These are phyloP conservation scores for Emmonsia crescens DNA, from an alignment of 2,329 filamentous ascomycete species.

Conservation along the genomic window DNA sequence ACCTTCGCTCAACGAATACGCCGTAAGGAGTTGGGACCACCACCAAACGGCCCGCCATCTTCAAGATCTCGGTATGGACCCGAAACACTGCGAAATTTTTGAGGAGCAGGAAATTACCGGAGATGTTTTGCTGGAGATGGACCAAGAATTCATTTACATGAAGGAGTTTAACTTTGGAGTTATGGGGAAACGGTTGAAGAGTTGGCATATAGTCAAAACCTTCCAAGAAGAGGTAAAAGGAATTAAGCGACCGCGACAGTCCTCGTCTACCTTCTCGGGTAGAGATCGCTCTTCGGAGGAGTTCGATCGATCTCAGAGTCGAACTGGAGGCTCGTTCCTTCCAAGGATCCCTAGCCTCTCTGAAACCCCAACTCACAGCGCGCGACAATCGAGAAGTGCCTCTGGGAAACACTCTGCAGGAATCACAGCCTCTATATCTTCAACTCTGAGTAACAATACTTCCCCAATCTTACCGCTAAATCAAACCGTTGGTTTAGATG, in stretches of 20 bases:
- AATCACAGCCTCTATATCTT: conserved; percentile 21
- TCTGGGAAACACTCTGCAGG: conserved; percentile 8
- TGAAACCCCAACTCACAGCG: conserved; percentile 10
- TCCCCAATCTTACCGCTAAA: conserved; percentile 37
- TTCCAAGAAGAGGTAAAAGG: conserved; percentile 77
- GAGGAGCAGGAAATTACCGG: conserved; percentile 91
- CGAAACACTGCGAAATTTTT: conserved; percentile 86
- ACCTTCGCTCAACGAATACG: conserved; percentile 53
- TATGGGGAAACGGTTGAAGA: conserved; percentile 79
- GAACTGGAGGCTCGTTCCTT: conserved; percentile 29
- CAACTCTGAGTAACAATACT: conserved; percentile 25
- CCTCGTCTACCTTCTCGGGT: conserved; percentile 33
- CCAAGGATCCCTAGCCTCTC: conserved; percentile 35
- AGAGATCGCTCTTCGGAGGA: conserved; percentile 33
- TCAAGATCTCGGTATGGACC: conserved; percentile 73
- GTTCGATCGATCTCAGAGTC: conserved; percentile 31
- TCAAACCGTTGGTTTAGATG: conserved; percentile 32
- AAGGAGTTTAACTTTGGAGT: conserved; percentile 91
- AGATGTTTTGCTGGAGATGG: conserved; percentile 86
- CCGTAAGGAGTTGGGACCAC: conserved; percentile 71
- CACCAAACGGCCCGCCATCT: conserved; percentile 81
- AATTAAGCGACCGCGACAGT: conserved; percentile 36
- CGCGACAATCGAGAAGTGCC: conserved; percentile 7
- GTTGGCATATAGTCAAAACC: conserved; percentile 91
- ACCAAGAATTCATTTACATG: conserved; percentile 88